A percentile compares a stretch with the other conserved stretches of the same genome.
phyloP scores from a whole-genome alignment of 2,329 filamentous ascomycete genomes.

The Talaromyces sp. region DNA sequence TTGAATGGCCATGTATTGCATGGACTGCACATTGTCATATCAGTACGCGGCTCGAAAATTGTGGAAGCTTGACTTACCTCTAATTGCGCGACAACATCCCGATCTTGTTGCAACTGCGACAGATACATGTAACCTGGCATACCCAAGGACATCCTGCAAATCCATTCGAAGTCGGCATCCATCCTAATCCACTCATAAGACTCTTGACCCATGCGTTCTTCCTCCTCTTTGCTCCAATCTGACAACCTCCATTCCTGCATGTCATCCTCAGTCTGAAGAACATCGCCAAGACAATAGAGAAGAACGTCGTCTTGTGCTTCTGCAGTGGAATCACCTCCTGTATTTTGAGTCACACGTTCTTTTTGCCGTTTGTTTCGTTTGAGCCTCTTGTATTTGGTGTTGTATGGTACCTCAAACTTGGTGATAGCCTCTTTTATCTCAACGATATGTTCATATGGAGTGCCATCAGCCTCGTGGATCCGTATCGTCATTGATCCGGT shows the following conservation, averaged over 20 bases:
- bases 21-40: constrained; percentile 47
- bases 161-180: constrained; percentile 98
- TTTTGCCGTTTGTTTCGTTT: constrained; percentile 83
- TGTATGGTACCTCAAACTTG: constrained; percentile 93
- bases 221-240: constrained; percentile 86
- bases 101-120: constrained; percentile 93
- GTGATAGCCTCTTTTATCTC: constrained; percentile 85
- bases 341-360: constrained; percentile 65
- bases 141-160: constrained; percentile 75
- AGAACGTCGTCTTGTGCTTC: constrained; percentile 75
- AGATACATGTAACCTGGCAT: constrained; percentile 98
- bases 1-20: constrained; percentile 68
- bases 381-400: constrained; percentile 96
- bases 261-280: constrained; percentile 79
- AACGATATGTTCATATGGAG: constrained; percentile 95
- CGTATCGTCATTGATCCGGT: constrained; percentile 96
- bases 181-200: constrained; percentile 98
- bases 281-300: constrained; percentile 87
- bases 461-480: constrained; percentile 96
- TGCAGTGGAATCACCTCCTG: constrained; percentile 59
- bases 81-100: constrained; percentile 86
- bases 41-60: constrained; percentile 14
- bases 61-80: constrained; percentile 42
- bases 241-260: constrained; percentile 76
- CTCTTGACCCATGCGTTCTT: constrained; percentile 88